phyloP scores from a whole-genome alignment of 2,329 filamentous ascomycete species.

The Plenodomus biglobosus region DNA sequence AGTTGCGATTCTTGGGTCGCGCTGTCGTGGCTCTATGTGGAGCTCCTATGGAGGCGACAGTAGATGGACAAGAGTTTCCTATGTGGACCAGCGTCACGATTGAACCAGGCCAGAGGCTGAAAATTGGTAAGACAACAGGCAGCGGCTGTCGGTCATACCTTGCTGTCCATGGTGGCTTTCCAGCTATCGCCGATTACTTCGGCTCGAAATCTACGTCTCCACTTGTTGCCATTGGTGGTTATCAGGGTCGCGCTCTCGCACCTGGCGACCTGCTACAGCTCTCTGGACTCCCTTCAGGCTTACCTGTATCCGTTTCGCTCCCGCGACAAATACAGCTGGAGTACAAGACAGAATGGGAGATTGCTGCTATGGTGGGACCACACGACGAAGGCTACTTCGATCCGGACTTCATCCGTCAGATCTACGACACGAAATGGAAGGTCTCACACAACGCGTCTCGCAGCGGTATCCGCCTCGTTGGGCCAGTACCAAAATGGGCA shows the following conservation, averaged over 20 bases:
- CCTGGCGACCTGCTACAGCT: constrained; percentile 57
- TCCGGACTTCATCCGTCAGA: constrained; percentile 56
- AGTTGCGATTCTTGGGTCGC: constrained; percentile 57
- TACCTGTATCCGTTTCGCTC: constrained; percentile 38
- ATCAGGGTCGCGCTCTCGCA: constrained; percentile 59
- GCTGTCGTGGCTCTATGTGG: constrained; percentile 62
- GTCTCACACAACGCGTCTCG: constrained; percentile 63
- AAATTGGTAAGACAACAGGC: constrained; percentile 56
- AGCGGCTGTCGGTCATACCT: constrained; percentile 61
- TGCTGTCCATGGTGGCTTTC: constrained; percentile 59
- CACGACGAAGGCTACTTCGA: constrained; percentile 58
- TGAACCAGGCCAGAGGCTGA: constrained; percentile 55
- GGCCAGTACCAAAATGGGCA: constrained; percentile 61
- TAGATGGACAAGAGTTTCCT: constrained; percentile 54
- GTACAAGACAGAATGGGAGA: constrained; percentile 56
- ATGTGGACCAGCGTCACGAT: constrained; percentile 61
- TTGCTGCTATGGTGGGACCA: constrained; percentile 58
- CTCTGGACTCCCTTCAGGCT: constrained; percentile 42
- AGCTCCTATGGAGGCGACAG: constrained; percentile 53
- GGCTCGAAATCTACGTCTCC: constrained; percentile 62
- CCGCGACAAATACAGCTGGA: constrained; percentile 52
- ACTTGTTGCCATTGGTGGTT: constrained; percentile 60
- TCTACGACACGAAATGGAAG: constrained; percentile 61
- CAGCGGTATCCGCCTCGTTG: constrained; percentile 62
- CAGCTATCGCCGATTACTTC: constrained; percentile 57